Conservation (phyloP, 805 yeast genomes). For the Pichia phayaonensis region DNA sequence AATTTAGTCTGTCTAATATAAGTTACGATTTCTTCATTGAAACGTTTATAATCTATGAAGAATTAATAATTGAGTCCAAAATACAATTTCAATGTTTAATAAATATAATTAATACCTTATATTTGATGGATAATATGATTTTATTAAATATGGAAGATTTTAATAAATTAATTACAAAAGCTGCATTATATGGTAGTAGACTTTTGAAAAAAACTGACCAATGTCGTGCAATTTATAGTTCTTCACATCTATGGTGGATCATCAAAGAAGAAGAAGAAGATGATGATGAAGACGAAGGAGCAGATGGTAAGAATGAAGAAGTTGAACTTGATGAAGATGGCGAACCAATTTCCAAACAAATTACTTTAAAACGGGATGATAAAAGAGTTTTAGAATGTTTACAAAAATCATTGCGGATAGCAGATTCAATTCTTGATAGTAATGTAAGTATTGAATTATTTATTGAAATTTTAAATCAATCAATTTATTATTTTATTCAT, state of each 20-base stretch:
- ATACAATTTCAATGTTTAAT: constrained; percentile 43
- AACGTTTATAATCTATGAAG: constrained; percentile 79
- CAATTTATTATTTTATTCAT: constrained; percentile 76
- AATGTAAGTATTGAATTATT: constrained; percentile 71
- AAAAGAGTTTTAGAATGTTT: constrained; percentile 86
- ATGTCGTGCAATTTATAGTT: constrained; percentile 80
- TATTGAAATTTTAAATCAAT: constrained; percentile 82
- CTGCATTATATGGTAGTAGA: constrained; percentile 83
- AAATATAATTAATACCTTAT: constrained; percentile 39
- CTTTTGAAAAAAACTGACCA: constrained; percentile 89
- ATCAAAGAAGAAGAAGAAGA: constrained; percentile 40
- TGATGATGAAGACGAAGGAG: background rate
- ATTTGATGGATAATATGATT: constrained; percentile 35
- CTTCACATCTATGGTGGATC: constrained; percentile 94
- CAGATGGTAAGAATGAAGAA: constrained; percentile 28
- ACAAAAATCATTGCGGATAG: constrained; percentile 80
- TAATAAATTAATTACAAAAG: constrained; percentile 73
- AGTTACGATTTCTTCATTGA: constrained; percentile 85
- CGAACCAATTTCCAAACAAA: constrained; percentile 10
- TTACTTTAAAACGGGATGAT: constrained; percentile 32
- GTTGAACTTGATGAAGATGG: constrained; percentile 32
- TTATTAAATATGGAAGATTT: constrained; percentile 49
- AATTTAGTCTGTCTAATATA: constrained; percentile 58
- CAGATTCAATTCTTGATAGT: constrained; percentile 88
- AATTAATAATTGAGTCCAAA: constrained; percentile 40